Conservation (phyloP, 306 rosid species). For the Oxytropis ochrocephala region DNA sequence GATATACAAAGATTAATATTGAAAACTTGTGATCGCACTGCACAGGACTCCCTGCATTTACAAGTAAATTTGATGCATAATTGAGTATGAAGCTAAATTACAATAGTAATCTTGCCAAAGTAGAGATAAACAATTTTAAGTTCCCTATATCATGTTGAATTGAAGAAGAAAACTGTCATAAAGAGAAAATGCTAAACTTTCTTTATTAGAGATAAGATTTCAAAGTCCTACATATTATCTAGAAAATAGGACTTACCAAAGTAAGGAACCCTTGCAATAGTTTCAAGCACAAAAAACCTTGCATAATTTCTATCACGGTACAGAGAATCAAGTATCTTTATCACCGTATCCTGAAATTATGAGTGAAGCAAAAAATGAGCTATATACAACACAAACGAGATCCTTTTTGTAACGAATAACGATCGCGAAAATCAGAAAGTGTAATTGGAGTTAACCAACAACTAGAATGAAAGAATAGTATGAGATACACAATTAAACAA, state of each 20-base stretch:
- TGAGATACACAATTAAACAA: not conserved
- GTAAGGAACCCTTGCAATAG: slow-evolving; percentile 97
- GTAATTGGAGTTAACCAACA: not conserved
- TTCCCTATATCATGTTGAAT: not conserved
- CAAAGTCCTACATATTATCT: not conserved
- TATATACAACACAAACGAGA: not conserved
- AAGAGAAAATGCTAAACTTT: not conserved
- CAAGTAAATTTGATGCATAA: slow-evolving; percentile 11
- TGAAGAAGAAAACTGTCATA: slow-evolving; percentile 12
- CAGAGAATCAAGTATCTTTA: slow-evolving; percentile 69
- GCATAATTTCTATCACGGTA: slow-evolving; percentile 79
- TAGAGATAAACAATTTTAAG: not conserved
- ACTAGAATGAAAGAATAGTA: not conserved
- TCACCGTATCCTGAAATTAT: slow-evolving; percentile 80
- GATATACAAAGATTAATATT: slow-evolving; percentile 1
- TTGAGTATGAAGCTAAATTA: not conserved
- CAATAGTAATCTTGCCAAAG: not conserved
- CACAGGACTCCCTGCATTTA: slow-evolving; percentile 13
- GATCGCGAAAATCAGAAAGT: not conserved
- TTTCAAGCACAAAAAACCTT: slow-evolving; percentile 90
- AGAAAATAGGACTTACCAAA: slow-evolving; percentile 54
- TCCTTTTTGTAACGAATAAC: not conserved
- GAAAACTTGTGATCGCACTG: not conserved
- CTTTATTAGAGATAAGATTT: not conserved
- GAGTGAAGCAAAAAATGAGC: slow-evolving; percentile 10